These are phyloP conservation scores for Aristolochia contorta DNA, from an alignment of 164 flowering plant genomes.

Conservation along the genomic window DNA sequence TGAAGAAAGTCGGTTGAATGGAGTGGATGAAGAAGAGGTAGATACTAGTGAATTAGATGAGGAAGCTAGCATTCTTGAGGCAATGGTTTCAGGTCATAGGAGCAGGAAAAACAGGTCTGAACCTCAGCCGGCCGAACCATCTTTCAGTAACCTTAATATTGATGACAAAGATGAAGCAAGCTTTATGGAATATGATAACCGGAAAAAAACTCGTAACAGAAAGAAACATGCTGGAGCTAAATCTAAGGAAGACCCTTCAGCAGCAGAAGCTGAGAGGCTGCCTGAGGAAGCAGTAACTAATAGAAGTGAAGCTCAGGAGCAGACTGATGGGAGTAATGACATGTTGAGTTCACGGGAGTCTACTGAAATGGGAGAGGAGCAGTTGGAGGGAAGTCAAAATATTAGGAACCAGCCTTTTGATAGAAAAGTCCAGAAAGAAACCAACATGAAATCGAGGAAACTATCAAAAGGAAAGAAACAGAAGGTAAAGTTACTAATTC, in stretches of 20 bases:
- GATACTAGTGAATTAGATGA: conserved; percentile 25
- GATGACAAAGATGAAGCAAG: conserved; percentile 30
- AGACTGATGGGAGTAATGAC: conserved; percentile 19
- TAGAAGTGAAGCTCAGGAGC: neutral
- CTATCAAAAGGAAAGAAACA: conserved; percentile 54
- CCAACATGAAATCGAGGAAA: conserved; percentile 27
- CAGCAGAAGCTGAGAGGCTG: conserved; percentile 4
- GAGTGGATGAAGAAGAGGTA: conserved; percentile 5
- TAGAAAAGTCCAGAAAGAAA: conserved; percentile 34
- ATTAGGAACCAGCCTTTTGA: conserved; percentile 16
- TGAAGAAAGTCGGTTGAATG: conserved; percentile 10
- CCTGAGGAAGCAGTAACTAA: neutral
- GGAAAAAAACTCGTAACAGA: conserved; percentile 14
- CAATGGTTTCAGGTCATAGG: conserved; percentile 58
- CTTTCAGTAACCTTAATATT: conserved; percentile 11
- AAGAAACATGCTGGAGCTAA: conserved; percentile 20
- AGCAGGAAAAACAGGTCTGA: conserved; percentile 21
- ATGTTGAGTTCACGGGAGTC: conserved; percentile 14
- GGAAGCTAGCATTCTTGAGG: conserved; percentile 52
- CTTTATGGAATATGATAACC: conserved; percentile 37
- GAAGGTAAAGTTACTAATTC: conserved; percentile 32
- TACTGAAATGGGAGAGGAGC: conserved; percentile 14
- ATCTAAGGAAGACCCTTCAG: conserved; percentile 11
- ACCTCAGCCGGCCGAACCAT: conserved; percentile 13
- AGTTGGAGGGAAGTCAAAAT: conserved; percentile 17